Evolutionary conservation across 768 basidiomycete species (phyloP).

Genomic region (Rhizopogon vesiculosus): DNA sequence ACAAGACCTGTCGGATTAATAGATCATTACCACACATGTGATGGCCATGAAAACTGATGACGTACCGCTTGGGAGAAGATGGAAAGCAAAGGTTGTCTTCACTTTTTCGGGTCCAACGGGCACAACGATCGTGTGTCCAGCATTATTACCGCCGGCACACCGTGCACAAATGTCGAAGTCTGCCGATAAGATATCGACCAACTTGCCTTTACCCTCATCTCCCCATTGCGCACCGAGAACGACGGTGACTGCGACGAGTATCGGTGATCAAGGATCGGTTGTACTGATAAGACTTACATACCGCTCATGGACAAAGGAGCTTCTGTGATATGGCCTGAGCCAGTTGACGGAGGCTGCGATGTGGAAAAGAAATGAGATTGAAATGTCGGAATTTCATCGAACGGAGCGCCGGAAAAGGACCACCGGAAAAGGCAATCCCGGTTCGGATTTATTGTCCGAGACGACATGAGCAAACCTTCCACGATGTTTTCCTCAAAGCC

Average conservation of each 20-base stretch:
- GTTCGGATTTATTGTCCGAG: not conserved
- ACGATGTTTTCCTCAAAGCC: slow-evolving; percentile 55
- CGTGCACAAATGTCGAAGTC: slow-evolving; percentile 90
- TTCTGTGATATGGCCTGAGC: not conserved
- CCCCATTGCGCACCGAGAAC: slow-evolving; percentile 91
- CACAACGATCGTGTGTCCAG: slow-evolving; percentile 96
- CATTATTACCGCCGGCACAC: slow-evolving; percentile 98
- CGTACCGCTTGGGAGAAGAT: slow-evolving; percentile 89
- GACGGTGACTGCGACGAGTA: slow-evolving; percentile 45
- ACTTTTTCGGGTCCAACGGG: slow-evolving; percentile 62
- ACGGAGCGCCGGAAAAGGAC: not conserved
- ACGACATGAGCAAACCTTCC: not conserved
- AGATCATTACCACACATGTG: not conserved
- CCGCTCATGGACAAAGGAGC: slow-evolving; percentile 16
- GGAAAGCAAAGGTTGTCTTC: slow-evolving; percentile 90
- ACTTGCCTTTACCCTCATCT: slow-evolving; percentile 92
- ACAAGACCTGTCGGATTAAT: slow-evolving; percentile 57
- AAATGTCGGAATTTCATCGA: not conserved
- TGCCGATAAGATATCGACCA: slow-evolving; percentile 93
- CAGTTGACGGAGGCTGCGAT: not conserved
- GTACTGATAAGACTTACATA: slow-evolving; percentile 6
- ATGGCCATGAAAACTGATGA: slow-evolving; percentile 6
- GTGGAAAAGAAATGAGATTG: slow-evolving; percentile 4
- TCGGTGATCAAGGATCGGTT: slow-evolving; percentile 9
- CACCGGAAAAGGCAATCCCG: not conserved